These are phyloP conservation scores for Grigorovia jiainica DNA, from an alignment of 805 yeast genomes.

Conservation along the genomic window DNA sequence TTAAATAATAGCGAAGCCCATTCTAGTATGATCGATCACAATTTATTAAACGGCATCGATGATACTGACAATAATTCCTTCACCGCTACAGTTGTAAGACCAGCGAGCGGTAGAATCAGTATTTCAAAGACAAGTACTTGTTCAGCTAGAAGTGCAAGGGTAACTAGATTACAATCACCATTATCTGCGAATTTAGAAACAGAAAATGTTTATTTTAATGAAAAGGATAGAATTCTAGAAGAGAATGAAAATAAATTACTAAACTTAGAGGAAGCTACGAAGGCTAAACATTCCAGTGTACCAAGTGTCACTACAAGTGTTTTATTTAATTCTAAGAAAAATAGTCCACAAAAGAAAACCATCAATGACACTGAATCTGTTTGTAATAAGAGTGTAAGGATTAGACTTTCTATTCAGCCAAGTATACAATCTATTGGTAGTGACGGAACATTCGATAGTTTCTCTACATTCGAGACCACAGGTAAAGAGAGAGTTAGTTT, in stretches of 20 bases:
- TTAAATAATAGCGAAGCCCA: too few relatives aligned
- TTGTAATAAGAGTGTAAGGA: not conserved
- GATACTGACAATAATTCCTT: conserved; percentile 7
- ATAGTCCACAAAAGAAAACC: conserved; percentile 14
- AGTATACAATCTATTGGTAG: conserved; percentile 24
- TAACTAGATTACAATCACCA: not conserved
- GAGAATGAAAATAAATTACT: conserved; percentile 14
- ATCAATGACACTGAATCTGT: not conserved
- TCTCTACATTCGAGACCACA: conserved; percentile 6
- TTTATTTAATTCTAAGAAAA: conserved; percentile 14
- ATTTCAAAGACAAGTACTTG: conserved; percentile 8
- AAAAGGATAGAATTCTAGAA: conserved; percentile 15
- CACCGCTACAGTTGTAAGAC: conserved; percentile 13
- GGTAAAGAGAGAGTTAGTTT: conserved; percentile 5
- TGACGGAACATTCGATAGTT: conserved; percentile 13
- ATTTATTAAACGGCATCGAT: too few relatives aligned
- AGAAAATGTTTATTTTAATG: conserved; percentile 7
- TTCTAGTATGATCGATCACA: too few relatives aligned
- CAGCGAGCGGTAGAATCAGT: conserved; percentile 28
- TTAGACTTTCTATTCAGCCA: conserved; percentile 19
- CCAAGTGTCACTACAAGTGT: conserved; percentile 20
- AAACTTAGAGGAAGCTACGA: conserved; percentile 9
- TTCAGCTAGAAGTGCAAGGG: not conserved
- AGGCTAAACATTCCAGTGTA: conserved; percentile 5
- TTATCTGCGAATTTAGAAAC: not conserved